Base-by-base conservation (phyloP, 2,329 filamentous ascomycete species). In the Fusarium verrucosum region DNA sequence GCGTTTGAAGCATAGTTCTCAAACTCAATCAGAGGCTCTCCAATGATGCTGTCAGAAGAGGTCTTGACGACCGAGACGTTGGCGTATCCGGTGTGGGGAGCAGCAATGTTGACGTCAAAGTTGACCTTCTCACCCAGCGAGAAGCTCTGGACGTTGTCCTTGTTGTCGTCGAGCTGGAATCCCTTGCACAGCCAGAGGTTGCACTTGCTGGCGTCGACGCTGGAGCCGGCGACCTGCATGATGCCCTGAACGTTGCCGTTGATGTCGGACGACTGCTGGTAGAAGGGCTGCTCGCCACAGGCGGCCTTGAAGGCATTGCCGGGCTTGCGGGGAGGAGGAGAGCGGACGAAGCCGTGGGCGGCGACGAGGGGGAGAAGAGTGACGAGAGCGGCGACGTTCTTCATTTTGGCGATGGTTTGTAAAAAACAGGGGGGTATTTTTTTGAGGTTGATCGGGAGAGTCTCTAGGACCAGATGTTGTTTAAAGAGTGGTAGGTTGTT, bases 41-140 rank as follows among this genome's bases (percentile, higher is more conserved):
- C 85, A 23, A 89, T 78, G 58, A 85, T 73, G 23, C 72, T 77
- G 76, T 87, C 83, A 65, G 79, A 80, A 33, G 78, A 76, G 11
- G 81, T 83, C 69, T 84, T 79, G 66, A 89, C 80, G 45, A 89
- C 80, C 17, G 82, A 85, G 35, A 89, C 83, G 73, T 88, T 88
- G 71, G 76, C 76, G 14, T 78, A 77, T 0, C 80, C 80, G 17
- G 78, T 79, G 72, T 82, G 80, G 8, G 81, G 77, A 50, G 83
- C 81, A 10, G 78, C 75, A 13, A 83, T 70, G 23, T 63, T 66
- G 33, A 80, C 75, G 10, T 72, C 73, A 65, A 83, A 78, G 63
- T 75, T 72, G 55, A 84, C 73, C 20, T 74, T 74, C 68, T 83
- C 73, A n/a, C 81, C 81, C 0, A 78, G 70, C 0, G 70, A 69